Conservation (phyloP, 495 filamentous ascomycete genomes). For the Penicillium flavigenum region DNA sequence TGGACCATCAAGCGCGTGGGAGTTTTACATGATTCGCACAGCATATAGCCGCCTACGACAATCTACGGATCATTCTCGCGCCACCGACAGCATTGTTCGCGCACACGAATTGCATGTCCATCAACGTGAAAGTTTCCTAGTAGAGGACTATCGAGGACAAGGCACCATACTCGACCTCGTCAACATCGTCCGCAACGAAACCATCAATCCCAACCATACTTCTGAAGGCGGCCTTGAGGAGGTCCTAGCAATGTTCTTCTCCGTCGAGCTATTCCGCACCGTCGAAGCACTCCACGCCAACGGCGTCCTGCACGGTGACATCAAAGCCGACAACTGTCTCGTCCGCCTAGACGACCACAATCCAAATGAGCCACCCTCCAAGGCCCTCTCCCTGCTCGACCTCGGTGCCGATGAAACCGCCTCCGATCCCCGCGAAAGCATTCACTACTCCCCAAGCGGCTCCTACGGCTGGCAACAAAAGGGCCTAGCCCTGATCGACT, state of each 20-base stretch:
- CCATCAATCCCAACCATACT: conserved; percentile 42
- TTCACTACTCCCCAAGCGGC: conserved; percentile 68
- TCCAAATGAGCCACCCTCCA: conserved; percentile 21
- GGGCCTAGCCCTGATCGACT: conserved; percentile 87
- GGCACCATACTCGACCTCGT: conserved; percentile 91
- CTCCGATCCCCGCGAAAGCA: conserved; percentile 38
- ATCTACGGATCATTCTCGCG: conserved; percentile 46
- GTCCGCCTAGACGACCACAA: conserved; percentile 67
- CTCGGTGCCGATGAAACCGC: conserved; percentile 45
- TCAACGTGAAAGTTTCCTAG: conserved; percentile 77
- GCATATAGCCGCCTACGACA: conserved; percentile 69
- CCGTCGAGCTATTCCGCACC: conserved; percentile 85
- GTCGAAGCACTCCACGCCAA: conserved; percentile 81
- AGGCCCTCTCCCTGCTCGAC: conserved; percentile 34
- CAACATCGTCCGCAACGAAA: conserved; percentile 75
- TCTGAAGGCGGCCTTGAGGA: conserved; percentile 76
- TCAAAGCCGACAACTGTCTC: conserved; percentile 94
- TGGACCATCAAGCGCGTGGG: conserved; percentile 82
- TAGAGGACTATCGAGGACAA: conserved; percentile 85
- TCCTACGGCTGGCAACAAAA: conserved; percentile 74
- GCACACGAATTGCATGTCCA: conserved; percentile 89
- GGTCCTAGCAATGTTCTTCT: conserved; percentile 87
- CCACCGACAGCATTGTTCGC: conserved; percentile 69
- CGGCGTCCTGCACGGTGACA: conserved; percentile 83
- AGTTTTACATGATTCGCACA: conserved; percentile 92